phyloP scores from a whole-genome alignment of 148 eudicot species.

The Chenopodium berlandieri region DNA sequence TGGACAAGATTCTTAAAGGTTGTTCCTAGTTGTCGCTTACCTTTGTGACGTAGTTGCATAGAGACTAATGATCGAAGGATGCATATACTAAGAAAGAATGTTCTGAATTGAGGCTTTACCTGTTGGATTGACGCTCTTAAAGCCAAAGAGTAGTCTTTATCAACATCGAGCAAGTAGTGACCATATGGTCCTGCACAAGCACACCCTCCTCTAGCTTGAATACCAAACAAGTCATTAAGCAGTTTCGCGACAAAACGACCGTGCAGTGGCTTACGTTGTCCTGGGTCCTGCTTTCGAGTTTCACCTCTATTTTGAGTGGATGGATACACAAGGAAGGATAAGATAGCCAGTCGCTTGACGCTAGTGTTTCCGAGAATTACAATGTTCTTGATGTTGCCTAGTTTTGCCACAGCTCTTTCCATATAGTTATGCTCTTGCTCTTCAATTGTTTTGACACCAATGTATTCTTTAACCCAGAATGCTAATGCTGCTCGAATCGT shows the following conservation, averaged over 20 bases:
- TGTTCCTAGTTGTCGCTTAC: too few species aligned
- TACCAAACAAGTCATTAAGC: conserved; percentile 48
- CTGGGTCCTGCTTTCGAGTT: background rate
- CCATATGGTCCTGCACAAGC: conserved; percentile 61
- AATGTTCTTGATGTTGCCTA: conserved; percentile 27
- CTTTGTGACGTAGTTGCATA: too few species aligned
- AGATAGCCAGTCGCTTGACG: conserved; percentile 24
- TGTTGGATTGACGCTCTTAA: conserved; percentile 37
- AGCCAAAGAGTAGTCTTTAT: conserved; percentile 30
- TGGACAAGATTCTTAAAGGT: too few species aligned
- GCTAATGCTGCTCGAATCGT: conserved; percentile 43
- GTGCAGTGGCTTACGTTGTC: conserved; percentile 33
- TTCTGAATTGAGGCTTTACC: conserved; percentile 22
- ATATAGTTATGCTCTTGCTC: conserved; percentile 25
- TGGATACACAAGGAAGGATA: conserved; percentile 42
- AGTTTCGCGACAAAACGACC: conserved; percentile 48
- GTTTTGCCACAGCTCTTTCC: conserved; percentile 27
- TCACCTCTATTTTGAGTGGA: background rate
- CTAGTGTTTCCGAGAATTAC: conserved; percentile 29
- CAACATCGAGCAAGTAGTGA: conserved; percentile 38
- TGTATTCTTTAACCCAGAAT: conserved; percentile 48
- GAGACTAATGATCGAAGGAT: too few species aligned
- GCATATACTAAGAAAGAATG: too few species aligned
- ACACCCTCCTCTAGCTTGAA: conserved; percentile 54
- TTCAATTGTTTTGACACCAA: conserved; percentile 33